Evolutionary conservation across 495 filamentous ascomycete species (phyloP).

Genomic region (Aspergillus taichungensis): DNA sequence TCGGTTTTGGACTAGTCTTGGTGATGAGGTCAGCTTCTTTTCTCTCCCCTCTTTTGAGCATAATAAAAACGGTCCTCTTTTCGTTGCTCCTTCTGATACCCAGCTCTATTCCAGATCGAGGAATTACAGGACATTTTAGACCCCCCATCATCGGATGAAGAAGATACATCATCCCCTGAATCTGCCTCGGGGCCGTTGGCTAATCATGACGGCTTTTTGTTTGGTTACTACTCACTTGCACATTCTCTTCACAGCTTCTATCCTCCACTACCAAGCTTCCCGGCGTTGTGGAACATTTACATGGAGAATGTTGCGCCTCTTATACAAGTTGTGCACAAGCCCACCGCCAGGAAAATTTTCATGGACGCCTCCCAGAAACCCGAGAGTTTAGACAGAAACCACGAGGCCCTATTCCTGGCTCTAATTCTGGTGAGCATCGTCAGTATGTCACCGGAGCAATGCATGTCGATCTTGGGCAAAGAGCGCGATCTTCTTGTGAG

Average conservation of each 20-base stretch:
- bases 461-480: conserved; percentile 26
- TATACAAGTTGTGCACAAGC: conserved; percentile 58
- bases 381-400: conserved; percentile 47
- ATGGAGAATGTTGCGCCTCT: conserved; percentile 64
- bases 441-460: conserved; percentile 47
- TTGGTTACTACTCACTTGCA: conserved; percentile 56
- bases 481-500: conserved; percentile 38
- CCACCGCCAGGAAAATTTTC: conserved; percentile 45
- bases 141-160: conserved; percentile 55
- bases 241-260: conserved; percentile 38
- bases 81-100: conserved; percentile 3
- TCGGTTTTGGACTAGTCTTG: conserved; percentile 81
- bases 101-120: conserved; percentile 45
- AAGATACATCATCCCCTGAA: conserved; percentile 50
- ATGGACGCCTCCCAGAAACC: conserved; percentile 37
- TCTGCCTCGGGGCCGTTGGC: conserved; percentile 31
- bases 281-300: conserved; percentile 60
- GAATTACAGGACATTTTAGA: conserved; percentile 64
- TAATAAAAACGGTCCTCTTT: background rate
- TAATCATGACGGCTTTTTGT: conserved; percentile 62
- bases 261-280: conserved; percentile 53
- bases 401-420: conserved; percentile 67
- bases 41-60: background rate
- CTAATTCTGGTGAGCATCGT: conserved; percentile 71
- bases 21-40: conserved; percentile 57